Conservation (phyloP, 164 flowering plant species). For the Nymphaea colorata region DNA sequence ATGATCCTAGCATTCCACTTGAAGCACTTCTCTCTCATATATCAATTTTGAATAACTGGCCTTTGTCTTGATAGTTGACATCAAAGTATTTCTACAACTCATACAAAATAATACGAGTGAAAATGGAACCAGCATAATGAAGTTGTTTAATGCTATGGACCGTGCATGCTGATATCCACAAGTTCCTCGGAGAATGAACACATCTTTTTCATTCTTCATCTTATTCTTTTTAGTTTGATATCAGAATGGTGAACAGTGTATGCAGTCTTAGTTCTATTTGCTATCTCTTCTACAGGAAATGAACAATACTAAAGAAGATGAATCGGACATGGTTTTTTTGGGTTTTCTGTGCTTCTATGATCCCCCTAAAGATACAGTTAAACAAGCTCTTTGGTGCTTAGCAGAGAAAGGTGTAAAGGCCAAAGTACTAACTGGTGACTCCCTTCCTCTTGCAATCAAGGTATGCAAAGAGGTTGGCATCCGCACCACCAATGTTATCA, state of each 20-base stretch:
- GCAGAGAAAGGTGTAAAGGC: constrained; percentile 73
- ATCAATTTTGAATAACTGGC: too few relatives aligned
- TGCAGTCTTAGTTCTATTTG: neutral
- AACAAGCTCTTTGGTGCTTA: constrained; percentile 57
- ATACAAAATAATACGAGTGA: too few relatives aligned
- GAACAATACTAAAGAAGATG: constrained; percentile 18
- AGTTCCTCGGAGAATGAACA: too few relatives aligned
- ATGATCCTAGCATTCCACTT: too few relatives aligned
- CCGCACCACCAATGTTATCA: constrained; percentile 46
- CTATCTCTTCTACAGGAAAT: neutral
- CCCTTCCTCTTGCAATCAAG: constrained; percentile 48
- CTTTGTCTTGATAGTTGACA: too few relatives aligned
- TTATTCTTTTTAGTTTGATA: neutral
- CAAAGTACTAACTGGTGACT: constrained; percentile 65
- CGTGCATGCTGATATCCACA: too few relatives aligned
- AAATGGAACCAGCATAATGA: too few relatives aligned
- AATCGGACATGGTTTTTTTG: constrained; percentile 60
- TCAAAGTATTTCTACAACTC: too few relatives aligned
- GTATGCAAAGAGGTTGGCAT: constrained; percentile 73
- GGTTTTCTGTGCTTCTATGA: constrained; percentile 57
- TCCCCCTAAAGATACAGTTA: constrained; percentile 82
- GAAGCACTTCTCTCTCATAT: too few relatives aligned
- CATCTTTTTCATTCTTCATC: too few relatives aligned
- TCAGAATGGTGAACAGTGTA: neutral
- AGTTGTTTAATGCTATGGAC: too few relatives aligned